Percentiles rank a stretch among this genome's conserved stretches.
phyloP scores from a whole-genome alignment of 2,329 filamentous ascomycete genomes.

The Hypoxylon sp. region DNA sequence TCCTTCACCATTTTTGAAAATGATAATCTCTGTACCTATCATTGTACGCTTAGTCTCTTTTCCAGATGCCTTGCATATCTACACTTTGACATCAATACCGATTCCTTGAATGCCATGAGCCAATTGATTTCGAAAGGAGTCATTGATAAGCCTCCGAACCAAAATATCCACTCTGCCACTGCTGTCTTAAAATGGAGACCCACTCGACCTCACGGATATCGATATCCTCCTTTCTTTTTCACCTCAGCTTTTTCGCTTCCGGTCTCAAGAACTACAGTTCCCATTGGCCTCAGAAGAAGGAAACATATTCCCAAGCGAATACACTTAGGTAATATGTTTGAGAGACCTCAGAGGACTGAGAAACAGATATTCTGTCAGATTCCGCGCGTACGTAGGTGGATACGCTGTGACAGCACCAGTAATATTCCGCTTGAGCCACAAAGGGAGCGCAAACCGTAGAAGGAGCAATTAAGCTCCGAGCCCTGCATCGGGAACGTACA shows the following conservation, averaged over 20 bases:
- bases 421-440: slow-evolving; percentile 28
- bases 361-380: slow-evolving; percentile 21
- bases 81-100: neutral
- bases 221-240: slow-evolving; percentile 28
- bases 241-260: slow-evolving; percentile 30
- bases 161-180: slow-evolving; percentile 11
- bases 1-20: slow-evolving; percentile 2
- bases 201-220: slow-evolving; percentile 19
- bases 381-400: slow-evolving; percentile 34
- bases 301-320: slow-evolving; percentile 3
- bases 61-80: neutral
- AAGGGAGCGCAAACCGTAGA: slow-evolving; percentile 23
- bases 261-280: slow-evolving; percentile 1
- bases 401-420: slow-evolving; percentile 28
- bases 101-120: neutral
- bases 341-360: slow-evolving; percentile 3
- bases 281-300: slow-evolving; percentile 15
- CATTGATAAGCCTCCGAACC: slow-evolving; percentile 11
- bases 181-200: slow-evolving; percentile 31
- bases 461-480: slow-evolving; percentile 38
- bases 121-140: neutral
- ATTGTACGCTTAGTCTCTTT: neutral
- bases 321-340: slow-evolving; percentile 1
- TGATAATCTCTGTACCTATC: neutral
- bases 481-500: slow-evolving; percentile 37